Percentiles rank a stretch among this genome's conserved stretches.
Conservation (phyloP, 2,329 filamentous ascomycete species). For the Aspergillus hiratsukae region DNA sequence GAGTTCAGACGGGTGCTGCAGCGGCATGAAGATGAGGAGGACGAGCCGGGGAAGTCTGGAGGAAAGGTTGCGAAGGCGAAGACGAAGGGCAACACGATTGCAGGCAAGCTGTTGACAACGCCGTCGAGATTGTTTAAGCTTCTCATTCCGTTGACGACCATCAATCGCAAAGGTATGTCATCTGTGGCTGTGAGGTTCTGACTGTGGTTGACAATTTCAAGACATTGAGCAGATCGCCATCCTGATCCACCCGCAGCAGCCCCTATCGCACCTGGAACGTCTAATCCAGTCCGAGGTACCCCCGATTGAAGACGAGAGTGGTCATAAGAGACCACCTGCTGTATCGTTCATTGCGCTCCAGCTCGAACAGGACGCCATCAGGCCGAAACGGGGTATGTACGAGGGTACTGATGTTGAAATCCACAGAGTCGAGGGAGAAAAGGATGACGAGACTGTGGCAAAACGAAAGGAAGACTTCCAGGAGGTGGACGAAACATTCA, state of each 20-base stretch:
- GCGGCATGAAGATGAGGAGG: constrained; percentile 13
- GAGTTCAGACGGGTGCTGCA: constrained; percentile 11
- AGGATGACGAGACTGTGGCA: constrained; percentile 21
- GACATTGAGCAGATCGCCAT: constrained; percentile 80
- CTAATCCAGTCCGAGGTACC: constrained; percentile 85
- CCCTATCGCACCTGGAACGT: constrained; percentile 82
- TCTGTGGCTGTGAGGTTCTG: not conserved
- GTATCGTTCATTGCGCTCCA: constrained; percentile 79
- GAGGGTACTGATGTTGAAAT: constrained; percentile 41
- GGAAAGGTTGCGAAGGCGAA: constrained; percentile 52
- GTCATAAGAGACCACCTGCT: constrained; percentile 65
- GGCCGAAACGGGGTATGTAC: constrained; percentile 34
- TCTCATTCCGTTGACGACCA: constrained; percentile 69
- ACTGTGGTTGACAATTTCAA: constrained; percentile 10
- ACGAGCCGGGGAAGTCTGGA: constrained; percentile 30
- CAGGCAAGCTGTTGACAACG: constrained; percentile 74
- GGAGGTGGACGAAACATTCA: constrained; percentile 63
- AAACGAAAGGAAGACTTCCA: constrained; percentile 46
- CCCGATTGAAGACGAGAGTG: constrained; percentile 56
- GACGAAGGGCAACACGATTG: constrained; percentile 54
- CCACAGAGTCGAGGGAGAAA: constrained; percentile 16
- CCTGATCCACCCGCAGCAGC: constrained; percentile 83
- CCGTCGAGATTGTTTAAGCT: constrained; percentile 76
- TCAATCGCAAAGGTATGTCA: constrained; percentile 50
- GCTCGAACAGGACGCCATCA: constrained; percentile 56